Percentiles rank a stretch among this genome's conserved stretches.
Conservation (phyloP, 352 stramenopile species). For the Pythium grandisporangium region DNA sequence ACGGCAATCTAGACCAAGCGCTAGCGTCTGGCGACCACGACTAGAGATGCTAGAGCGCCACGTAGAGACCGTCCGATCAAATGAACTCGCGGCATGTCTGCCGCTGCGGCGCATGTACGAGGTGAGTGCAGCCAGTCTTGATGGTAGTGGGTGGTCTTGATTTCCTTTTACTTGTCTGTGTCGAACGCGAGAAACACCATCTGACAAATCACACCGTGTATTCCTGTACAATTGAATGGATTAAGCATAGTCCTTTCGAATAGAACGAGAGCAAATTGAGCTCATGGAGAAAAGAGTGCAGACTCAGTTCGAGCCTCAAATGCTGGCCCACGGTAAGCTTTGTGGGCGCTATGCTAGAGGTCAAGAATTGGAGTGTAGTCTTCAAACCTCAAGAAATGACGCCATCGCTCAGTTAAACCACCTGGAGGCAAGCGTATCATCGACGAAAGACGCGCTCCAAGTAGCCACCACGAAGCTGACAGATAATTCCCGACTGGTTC, state of each 20-base stretch:
- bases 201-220: too few species aligned
- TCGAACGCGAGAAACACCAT: too few species aligned
- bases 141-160: too few species aligned
- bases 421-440: background rate
- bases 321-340: too few species aligned
- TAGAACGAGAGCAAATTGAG: background rate
- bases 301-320: background rate
- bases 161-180: too few species aligned
- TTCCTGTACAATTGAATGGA: too few species aligned
- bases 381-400: too few species aligned
- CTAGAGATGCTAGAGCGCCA: constrained; percentile 1
- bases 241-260: too few species aligned
- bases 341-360: too few species aligned
- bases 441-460: constrained; percentile 2
- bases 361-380: too few species aligned
- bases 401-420: too few species aligned
- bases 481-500: constrained; percentile 16
- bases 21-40: constrained; percentile 2
- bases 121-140: too few species aligned
- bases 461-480: constrained; percentile 4
- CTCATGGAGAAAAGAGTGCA: background rate
- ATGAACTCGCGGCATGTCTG: background rate
- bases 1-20: background rate
- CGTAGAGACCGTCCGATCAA: background rate
- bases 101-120: background rate